Base-by-base conservation (phyloP, 345 rosid genomes). In the Heritiera littoralis region DNA sequence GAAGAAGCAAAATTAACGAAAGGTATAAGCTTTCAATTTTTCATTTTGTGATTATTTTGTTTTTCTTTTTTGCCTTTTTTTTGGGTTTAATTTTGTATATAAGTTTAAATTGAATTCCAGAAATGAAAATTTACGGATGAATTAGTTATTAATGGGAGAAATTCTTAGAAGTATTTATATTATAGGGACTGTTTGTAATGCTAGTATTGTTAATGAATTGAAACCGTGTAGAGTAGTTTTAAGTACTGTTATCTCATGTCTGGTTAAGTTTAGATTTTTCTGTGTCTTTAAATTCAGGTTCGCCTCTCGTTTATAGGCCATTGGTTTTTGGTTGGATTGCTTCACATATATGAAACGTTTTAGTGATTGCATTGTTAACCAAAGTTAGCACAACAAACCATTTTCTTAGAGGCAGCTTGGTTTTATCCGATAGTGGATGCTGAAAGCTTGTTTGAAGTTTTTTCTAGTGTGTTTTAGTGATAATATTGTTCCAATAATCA, bases 1-100 rank as follows among this genome's bases (percentile, higher is more conserved):
- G 98, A 66, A 86, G 97, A 85, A 87, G 93, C 87, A 92, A 94
- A 88, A 91, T 94, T 78, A 94, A 91, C 81, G 94, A 91, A 89
- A 91, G 98, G 98, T 78, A 64, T 9, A 66, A 43, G 35, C 15
- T 28, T 14, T 2, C 4, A 58, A 17, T 49, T 58, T 52, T 48
- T 69, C 15, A 43, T n/a, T n/a, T 56, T 56, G 10, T 56, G 7
- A 56, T 56, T 17, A 6, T 55, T 6, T 6, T 17, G 3, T 55
- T 43, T 43, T 5, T 40, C 0, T 55, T 0, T 55, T 13, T 13
- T 13, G 3, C 17, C 9, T 13, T 0, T 54, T 15, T 54, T 14
- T 15, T 13, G 18, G 17, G n/a, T 54, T 54, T 54, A 54, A 54
- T 54, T 54, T 54, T 54, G 7, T 15, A 54, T 15, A 4, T 15